Base-by-base conservation (phyloP, 371 early-diverging fungal genomes). In the Nosema bombycis region DNA sequence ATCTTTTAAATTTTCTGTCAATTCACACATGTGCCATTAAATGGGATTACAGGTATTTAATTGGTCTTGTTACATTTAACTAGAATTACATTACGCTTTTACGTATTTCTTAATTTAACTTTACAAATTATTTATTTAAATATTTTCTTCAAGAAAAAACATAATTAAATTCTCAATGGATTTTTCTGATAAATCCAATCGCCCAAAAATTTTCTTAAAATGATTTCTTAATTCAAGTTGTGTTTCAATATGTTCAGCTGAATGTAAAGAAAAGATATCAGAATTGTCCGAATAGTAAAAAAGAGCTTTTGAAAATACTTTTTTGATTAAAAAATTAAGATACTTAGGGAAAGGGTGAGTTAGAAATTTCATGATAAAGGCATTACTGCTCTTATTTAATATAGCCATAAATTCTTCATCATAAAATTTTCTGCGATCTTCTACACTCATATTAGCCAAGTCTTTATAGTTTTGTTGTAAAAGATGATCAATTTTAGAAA, bases 161-260 rank as follows among this genome's bases (percentile, higher is more conserved):
- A 92, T 80, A 86, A 87, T 89, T 37, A 96, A 96, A 87, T 88
- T 91, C 78, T 99, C 98, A 98, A 99, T 98, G 88, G 91, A 98
- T 83, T 91, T 98, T 89, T 93, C 98, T 32, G 96, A 95, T 82
- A 97, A 96, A 88, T 94, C 95, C 1, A 95, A 96, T 18, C 98
- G 98, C 90, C 97, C 98, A 28, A 96, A 96, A 54, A 95, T 94
- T 67, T 93, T 93, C 1, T 99, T 96, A 84, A 98, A 96, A 23
- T 91, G 99, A 82, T 96, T 96, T 85, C 96, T 96, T 46, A 97
- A 98, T 79, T 98, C 96, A 89, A 96, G 94, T 88, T 98, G 98
- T 86, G 91, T 97, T 54, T 99, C 98, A 85, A 93, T 99, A 77
- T 90, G 99, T 71, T 98, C 98, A 72, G 96, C 95, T 91, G 96